Evolutionary conservation across 768 basidiomycete genomes (phyloP), one percentile per base, ranked within the genome.

Genomic region (Pluteus cervinus): DNA sequence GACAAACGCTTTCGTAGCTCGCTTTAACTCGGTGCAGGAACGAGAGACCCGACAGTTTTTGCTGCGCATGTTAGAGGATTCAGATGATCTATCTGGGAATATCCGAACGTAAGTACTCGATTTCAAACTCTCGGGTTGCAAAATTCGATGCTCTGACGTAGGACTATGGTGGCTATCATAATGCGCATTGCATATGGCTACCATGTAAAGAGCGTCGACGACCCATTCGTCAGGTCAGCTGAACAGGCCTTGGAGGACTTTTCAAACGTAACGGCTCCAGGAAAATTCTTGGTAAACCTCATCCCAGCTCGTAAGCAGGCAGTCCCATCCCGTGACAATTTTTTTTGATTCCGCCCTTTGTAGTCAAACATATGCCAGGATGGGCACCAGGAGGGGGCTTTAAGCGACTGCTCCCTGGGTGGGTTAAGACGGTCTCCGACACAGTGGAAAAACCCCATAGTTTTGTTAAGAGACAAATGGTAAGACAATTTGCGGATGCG

Each of bases 381-480:
- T 74, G 69, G 68, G 29, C 72, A 8, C 71, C 69, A 5, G 73
- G 73, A 0, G 64, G 67, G 11, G 58, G 58, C 2, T 75, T 74
- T 41, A 59, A 71, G 45, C 53, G 53, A 21, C 60, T 58, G 35
- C 70, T 69, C 2, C 49, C 50, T 18, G 39, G 42, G n/a, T 66
- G 65, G 63, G 55, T 50, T 24, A 50, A 45, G 40, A 48, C 54
- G 2, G 55, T 61, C 5, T 38, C 51, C 6, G 55, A 53, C 8
- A 61, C 68, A 53, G 50, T 57, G n/a, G 56, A 63, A 4, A 48
- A 52, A 3, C 69, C 69, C 0, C 71, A 61, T 34, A 33, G 34
- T 2, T 54, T 55, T 24, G 60, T 60, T 1, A 56, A 58, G 31
- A 37, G 49, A 11, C 45, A 51, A 24, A 46, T 68, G 39, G 67